A percentile compares a stretch with the other conserved stretches of the same genome.
Evolutionary conservation across 176 grass and related monocot genomes (phyloP).

Genomic region (Hsuehochloa calcarea): DNA sequence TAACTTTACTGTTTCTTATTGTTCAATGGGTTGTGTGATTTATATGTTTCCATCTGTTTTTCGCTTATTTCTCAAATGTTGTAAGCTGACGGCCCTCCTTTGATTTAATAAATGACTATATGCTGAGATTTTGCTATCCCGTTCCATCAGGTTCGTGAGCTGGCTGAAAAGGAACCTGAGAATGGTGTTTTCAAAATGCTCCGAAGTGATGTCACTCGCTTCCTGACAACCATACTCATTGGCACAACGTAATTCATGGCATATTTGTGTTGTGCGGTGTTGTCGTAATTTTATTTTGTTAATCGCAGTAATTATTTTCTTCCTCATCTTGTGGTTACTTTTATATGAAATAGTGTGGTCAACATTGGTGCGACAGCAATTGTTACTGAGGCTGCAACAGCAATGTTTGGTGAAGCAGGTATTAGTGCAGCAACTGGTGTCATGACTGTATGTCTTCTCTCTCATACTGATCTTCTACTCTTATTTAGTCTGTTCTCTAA

Average conservation of each 20-base stretch:
- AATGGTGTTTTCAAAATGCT: slow-evolving; percentile 99
- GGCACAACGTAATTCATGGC: slow-evolving; percentile 80
- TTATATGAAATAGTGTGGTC: slow-evolving; percentile 65
- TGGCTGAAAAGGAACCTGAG: slow-evolving; percentile 97
- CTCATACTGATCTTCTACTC: slow-evolving; percentile 26
- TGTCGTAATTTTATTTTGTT: slow-evolving; percentile 14
- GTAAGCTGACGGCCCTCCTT: background rate
- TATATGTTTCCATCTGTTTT: background rate
- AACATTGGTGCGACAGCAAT: slow-evolving; percentile 96
- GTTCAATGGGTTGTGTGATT: background rate
- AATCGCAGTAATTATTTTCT: slow-evolving; percentile 15
- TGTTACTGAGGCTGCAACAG: slow-evolving; percentile 88
- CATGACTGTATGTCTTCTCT: slow-evolving; percentile 72
- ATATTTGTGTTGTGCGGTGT: slow-evolving; percentile 2
- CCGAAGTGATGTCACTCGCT: slow-evolving; percentile 86
- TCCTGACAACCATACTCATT: slow-evolving; percentile 95
- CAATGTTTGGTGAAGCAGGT: slow-evolving; percentile 98
- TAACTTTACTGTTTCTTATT: background rate
- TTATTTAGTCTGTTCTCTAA: background rate
- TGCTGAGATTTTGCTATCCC: slow-evolving; percentile 13
- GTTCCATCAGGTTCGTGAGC: slow-evolving; percentile 58
- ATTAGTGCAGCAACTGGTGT: slow-evolving; percentile 89
- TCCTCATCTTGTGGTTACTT: slow-evolving; percentile 18
- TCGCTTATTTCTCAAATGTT: slow-evolving; percentile 8
- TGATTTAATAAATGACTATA: slow-evolving; percentile 7